Evolutionary conservation across 306 rosid species (phyloP), one percentile per base, ranked within the genome.

Genomic region (Rosa persica): DNA sequence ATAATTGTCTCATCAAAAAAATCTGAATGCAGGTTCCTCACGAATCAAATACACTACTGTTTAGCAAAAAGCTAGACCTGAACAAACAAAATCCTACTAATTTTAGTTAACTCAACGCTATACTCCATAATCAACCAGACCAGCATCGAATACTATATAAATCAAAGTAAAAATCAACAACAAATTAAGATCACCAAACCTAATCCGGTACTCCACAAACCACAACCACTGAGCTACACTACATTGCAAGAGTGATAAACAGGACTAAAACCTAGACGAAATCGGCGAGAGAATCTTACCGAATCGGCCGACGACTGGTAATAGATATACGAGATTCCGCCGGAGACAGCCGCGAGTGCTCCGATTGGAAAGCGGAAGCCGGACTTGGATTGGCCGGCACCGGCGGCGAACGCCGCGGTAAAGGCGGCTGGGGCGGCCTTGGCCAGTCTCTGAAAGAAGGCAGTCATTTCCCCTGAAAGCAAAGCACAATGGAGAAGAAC

Each of bases 261-360:
- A 9, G 36, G 20, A 30, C 38, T 27, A 73, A 77, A 77, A 79
- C 51, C 79, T 79, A 70, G 55, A 69, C 60, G 20, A 30, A 65
- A 78, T 49, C 22, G 20, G 44, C 15, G 5, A 34, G 66, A 34
- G 46, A 72, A 67, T 20, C 68, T 81, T 89, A 96, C 99, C 81
- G 91, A 69, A 78, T 81, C 79, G 67, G 96, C 79, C 36, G 92
- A 85, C 69, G 96, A 89, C 40, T 69, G 78, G 81, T 80, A 88
- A 85, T 82, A 96, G 38, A 89, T 46, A 79, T 81, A 91, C 44
- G 99, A 96, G 83, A 86, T 20, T 78, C 94, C 99, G 68, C 97
- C 99, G 70, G 97, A 88, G 81, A 90, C 76, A 51, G 98, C 98
- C 8, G 97, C 96, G 40, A 90, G 61, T 0, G 96, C 93, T 51